Conservation (phyloP, 805 yeast genomes). For the Cyberlindnera lachancei region DNA sequence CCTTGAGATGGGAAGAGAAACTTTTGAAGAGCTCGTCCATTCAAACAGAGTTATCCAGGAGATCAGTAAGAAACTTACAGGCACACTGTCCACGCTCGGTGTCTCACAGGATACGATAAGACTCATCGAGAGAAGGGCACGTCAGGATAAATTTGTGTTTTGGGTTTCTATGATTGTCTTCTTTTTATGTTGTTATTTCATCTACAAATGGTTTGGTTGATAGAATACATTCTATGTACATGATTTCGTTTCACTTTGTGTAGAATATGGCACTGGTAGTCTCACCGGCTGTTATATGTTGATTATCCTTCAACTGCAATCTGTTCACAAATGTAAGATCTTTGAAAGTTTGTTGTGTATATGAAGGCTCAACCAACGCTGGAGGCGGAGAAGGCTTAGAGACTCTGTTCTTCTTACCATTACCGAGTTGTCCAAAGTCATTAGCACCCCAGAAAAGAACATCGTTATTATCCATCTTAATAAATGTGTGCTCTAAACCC, state of each 20-base stretch:
- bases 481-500: slow-evolving; percentile 61
- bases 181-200: slow-evolving; percentile 58
- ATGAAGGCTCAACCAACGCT: slow-evolving; percentile 47
- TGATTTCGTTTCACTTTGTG: slow-evolving; percentile 16
- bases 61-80: slow-evolving; percentile 39
- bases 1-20: slow-evolving; percentile 79
- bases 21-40: slow-evolving; percentile 78
- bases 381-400: slow-evolving; percentile 50
- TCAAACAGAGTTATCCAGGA: slow-evolving; percentile 72
- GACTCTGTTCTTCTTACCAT: slow-evolving; percentile 60
- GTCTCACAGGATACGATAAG: slow-evolving; percentile 80
- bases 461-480: slow-evolving; percentile 54
- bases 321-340: slow-evolving; percentile 34
- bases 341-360: slow-evolving; percentile 23
- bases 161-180: slow-evolving; percentile 63
- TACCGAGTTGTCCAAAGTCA: slow-evolving; percentile 76
- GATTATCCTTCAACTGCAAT: slow-evolving; percentile 43
- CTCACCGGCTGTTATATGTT: slow-evolving; percentile 56
- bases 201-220: slow-evolving; percentile 56
- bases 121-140: slow-evolving; percentile 71
- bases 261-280: slow-evolving; percentile 59
- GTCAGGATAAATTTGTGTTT: slow-evolving; percentile 81
- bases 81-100: slow-evolving; percentile 73
- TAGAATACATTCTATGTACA: not conserved
- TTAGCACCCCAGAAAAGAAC: slow-evolving; percentile 82